phyloP scores from a whole-genome alignment of 2,329 filamentous ascomycete genomes.

The Neocatenulostroma microsporum region DNA sequence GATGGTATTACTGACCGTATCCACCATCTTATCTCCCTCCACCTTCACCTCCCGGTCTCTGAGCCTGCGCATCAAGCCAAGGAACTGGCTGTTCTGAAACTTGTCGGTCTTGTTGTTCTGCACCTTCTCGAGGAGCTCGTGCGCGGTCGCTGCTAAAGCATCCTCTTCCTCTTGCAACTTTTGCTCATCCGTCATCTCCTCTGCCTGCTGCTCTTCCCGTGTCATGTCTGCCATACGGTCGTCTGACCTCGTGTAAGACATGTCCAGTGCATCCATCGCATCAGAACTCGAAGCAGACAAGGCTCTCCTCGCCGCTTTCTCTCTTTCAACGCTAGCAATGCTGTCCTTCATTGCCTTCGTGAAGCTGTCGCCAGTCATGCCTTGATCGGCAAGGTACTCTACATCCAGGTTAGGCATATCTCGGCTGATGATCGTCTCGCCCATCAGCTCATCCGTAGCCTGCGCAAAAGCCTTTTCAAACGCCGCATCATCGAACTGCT shows the following conservation, averaged over 20 bases:
- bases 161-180: slow-evolving; percentile 47
- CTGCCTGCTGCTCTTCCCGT: slow-evolving; percentile 10
- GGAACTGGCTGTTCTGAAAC: slow-evolving; percentile 70
- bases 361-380: no score
- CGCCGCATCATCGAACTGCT: slow-evolving; percentile 47
- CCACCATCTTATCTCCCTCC: slow-evolving; percentile 60
- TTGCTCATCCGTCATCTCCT: slow-evolving; percentile 15
- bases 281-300: no score
- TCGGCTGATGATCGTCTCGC: no score
- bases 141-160: slow-evolving; percentile 65
- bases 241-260: no score
- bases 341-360: no score
- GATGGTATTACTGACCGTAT: slow-evolving; percentile 33
- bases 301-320: no score
- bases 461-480: slow-evolving; percentile 50
- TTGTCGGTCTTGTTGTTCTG: slow-evolving; percentile 62
- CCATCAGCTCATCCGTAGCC: slow-evolving; percentile 35
- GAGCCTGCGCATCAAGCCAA: slow-evolving; percentile 68
- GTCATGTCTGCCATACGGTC: no score
- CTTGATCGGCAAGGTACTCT: no score
- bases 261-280: no score
- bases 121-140: slow-evolving; percentile 61
- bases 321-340: no score
- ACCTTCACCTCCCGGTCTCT: slow-evolving; percentile 65
- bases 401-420: no score